These are phyloP conservation scores for Phlyctochytrium bullatum DNA, from an alignment of 192 early-diverging fungal genomes.

Conservation along the genomic window DNA sequence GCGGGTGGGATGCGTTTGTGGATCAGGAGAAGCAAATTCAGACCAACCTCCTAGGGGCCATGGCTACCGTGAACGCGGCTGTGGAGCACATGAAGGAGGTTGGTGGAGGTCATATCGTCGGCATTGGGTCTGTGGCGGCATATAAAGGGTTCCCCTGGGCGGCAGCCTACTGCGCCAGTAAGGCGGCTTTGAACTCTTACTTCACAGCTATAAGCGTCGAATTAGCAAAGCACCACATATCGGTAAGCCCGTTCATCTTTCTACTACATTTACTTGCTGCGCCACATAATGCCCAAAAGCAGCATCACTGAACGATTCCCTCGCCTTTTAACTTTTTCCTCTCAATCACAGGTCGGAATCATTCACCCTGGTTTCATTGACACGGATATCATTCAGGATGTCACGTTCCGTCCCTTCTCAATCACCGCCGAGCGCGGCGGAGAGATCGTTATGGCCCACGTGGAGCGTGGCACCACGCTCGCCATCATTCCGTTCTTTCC, in stretches of 20 bases:
- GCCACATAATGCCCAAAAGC: too few relatives aligned
- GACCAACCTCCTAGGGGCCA: not conserved
- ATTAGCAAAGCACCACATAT: not conserved
- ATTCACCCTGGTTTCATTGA: constrained; percentile 8
- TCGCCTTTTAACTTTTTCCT: too few relatives aligned
- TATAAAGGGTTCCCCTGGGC: not conserved
- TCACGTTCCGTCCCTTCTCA: not conserved
- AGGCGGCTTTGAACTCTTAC: not conserved
- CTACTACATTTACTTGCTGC: not conserved
- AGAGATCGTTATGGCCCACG: not conserved
- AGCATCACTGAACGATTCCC: too few relatives aligned
- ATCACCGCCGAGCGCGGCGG: not conserved
- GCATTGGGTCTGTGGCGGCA: not conserved
- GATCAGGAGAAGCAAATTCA: not conserved
- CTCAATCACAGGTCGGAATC: not conserved
- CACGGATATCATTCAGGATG: not conserved
- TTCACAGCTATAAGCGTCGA: not conserved
- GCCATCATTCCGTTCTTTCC: constrained; percentile 7
- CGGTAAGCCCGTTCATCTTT: not conserved
- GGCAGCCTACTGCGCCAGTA: not conserved
- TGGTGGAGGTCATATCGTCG: constrained; percentile 2
- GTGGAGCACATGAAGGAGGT: not conserved
- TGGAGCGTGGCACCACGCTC: not conserved
- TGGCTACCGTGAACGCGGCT: constrained; percentile 5
- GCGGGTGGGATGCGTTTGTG: not conserved